Conservation (phyloP, 441 rosid species). For the Populus tomentosa region DNA sequence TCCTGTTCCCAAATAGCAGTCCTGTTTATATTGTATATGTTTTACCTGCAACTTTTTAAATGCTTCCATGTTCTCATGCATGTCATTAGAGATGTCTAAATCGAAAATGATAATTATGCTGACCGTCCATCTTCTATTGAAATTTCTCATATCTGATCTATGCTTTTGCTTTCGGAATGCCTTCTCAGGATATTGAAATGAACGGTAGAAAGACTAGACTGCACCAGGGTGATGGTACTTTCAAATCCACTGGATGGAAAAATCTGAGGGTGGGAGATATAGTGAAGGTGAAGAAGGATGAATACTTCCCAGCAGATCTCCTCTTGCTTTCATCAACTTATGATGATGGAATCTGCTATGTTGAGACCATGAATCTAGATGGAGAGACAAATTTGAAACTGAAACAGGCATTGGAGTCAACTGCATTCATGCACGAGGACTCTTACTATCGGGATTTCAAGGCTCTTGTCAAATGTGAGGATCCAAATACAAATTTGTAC, state of each 20-base stretch:
- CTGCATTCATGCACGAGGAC: conserved; percentile 47
- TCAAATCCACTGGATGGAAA: conserved; percentile 50
- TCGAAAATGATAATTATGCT: neutral
- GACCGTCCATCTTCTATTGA: neutral
- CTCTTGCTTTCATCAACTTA: conserved; percentile 72
- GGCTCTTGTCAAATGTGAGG: conserved; percentile 71
- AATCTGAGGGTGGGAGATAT: conserved; percentile 72
- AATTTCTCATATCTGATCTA: neutral
- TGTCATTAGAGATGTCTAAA: neutral
- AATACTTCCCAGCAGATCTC: conserved; percentile 83
- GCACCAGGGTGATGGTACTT: conserved; percentile 53
- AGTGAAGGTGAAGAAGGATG: conserved; percentile 72
- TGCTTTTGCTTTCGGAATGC: neutral
- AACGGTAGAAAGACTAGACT: conserved; percentile 55
- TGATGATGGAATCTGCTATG: conserved; percentile 80
- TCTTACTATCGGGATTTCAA: conserved; percentile 46
- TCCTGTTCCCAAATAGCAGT: neutral
- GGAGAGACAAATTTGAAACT: conserved; percentile 88
- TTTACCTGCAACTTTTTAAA: neutral
- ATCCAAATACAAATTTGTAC: conserved; percentile 78
- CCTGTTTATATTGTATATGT: neutral
- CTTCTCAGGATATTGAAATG: conserved; percentile 54
- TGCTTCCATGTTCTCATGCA: neutral
- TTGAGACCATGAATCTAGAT: conserved; percentile 84
- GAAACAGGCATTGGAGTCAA: conserved; percentile 59